These are phyloP conservation scores for Teratosphaeria nubilosa DNA, from an alignment of 2,329 filamentous ascomycete species.

Conservation along the genomic window DNA sequence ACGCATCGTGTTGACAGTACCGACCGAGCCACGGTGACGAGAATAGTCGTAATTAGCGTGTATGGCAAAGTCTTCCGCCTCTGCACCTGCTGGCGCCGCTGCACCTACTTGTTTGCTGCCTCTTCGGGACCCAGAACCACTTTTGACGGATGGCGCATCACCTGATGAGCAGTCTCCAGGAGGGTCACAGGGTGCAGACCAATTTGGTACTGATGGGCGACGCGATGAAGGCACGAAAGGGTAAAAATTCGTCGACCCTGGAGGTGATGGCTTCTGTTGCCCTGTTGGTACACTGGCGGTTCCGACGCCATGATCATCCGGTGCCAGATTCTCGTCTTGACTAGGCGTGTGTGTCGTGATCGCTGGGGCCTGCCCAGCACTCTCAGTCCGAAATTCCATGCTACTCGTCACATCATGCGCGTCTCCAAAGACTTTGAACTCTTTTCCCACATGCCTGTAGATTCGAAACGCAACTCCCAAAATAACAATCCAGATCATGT, in stretches of 20 bases:
- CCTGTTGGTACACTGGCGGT: neutral
- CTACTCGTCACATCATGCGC: conserved; percentile 14
- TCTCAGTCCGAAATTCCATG: conserved; percentile 4
- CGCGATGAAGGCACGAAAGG: conserved; percentile 1
- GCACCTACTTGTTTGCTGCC: conserved; percentile 16
- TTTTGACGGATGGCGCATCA: conserved; percentile 1
- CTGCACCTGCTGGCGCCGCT: neutral
- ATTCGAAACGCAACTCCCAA: conserved; percentile 56
- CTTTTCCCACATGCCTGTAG: conserved; percentile 54
- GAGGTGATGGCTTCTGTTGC: neutral
- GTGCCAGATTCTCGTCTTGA: conserved; percentile 11
- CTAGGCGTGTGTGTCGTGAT: neutral
- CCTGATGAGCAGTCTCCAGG: neutral
- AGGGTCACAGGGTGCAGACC: conserved; percentile 7
- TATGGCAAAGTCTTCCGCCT: conserved; percentile 18
- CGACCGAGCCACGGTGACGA: conserved; percentile 14
- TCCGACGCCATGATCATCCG: conserved; percentile 10
- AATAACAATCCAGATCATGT: conserved; percentile 56
- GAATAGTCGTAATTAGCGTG: conserved; percentile 1
- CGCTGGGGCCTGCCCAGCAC: neutral
- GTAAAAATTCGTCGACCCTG: neutral
- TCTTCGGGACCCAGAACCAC: conserved; percentile 16
- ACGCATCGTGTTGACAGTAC: conserved; percentile 7
- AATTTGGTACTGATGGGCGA: conserved; percentile 8
- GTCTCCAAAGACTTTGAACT: conserved; percentile 31